A percentile compares a stretch with the other conserved stretches of the same genome.
Conservation (phyloP, 2,329 filamentous ascomycete genomes). For the Pseudogymnoascus sp. region DNA sequence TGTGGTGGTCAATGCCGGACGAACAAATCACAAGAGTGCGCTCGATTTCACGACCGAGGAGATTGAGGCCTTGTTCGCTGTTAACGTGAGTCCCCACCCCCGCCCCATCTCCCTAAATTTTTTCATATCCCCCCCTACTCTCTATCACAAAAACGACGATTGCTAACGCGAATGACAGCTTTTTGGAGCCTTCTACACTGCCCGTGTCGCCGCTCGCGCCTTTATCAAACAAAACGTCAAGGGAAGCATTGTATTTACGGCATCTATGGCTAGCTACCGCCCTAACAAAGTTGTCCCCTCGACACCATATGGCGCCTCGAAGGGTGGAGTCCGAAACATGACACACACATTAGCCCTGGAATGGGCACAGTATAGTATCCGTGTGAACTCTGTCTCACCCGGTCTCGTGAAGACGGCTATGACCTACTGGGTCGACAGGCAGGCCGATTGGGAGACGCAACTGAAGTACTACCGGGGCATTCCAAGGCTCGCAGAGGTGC, state of each 20-base stretch:
- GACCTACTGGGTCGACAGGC: constrained; percentile 40
- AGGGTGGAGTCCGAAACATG: constrained; percentile 37
- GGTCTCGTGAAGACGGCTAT: constrained; percentile 29
- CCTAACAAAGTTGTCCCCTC: constrained; percentile 33
- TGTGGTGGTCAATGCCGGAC: constrained; percentile 42
- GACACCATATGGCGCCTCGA: constrained; percentile 34
- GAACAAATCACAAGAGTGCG: constrained; percentile 43
- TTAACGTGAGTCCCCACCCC: constrained; percentile 28
- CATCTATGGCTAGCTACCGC: constrained; percentile 39
- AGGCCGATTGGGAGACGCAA: constrained; percentile 43
- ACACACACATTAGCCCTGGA: constrained; percentile 29
- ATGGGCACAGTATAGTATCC: constrained; percentile 31
- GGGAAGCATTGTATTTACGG: constrained; percentile 39
- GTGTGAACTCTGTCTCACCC: constrained; percentile 33
- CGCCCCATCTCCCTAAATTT: not conserved
- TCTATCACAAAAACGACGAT: not conserved
- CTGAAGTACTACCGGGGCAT: constrained; percentile 47
- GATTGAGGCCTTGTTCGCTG: constrained; percentile 35
- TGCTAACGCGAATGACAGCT: constrained; percentile 27
- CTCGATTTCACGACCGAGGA: constrained; percentile 42
- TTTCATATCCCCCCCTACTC: not conserved
- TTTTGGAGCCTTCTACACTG: constrained; percentile 38
- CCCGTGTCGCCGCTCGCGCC: constrained; percentile 34
- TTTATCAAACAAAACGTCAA: constrained; percentile 37
- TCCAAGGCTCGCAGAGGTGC: constrained; percentile 41